A percentile compares a stretch with the other conserved stretches of the same genome.
phyloP scores from a whole-genome alignment of 1,284 basidiomycete genomes.

The Sanghuangporus weigelae region DNA sequence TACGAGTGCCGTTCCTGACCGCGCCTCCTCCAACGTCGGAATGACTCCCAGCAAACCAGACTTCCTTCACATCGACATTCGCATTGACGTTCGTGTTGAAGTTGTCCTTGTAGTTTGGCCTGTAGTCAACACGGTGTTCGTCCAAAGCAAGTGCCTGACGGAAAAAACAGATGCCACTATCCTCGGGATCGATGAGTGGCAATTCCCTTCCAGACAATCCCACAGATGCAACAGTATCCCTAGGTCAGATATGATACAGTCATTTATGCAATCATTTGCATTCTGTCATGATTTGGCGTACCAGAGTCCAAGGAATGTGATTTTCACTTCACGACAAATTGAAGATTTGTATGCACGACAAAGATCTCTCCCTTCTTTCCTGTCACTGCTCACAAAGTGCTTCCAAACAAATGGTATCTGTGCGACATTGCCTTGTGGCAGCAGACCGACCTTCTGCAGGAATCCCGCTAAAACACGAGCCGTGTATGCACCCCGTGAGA shows the following conservation, averaged over 20 bases:
- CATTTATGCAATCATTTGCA: neutral
- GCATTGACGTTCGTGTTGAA: neutral
- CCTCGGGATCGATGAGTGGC: conserved; percentile 30
- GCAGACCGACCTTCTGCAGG: conserved; percentile 36
- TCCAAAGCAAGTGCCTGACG: conserved; percentile 40
- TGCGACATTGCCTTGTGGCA: conserved; percentile 45
- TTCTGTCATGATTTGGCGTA: conserved; percentile 31
- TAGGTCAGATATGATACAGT: neutral
- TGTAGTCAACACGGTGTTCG: conserved; percentile 27
- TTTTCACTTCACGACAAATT: conserved; percentile 39
- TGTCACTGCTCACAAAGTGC: conserved; percentile 31
- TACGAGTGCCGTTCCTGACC: conserved; percentile 20
- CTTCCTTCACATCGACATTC: neutral
- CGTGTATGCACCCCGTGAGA: conserved; percentile 32
- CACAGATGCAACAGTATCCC: conserved; percentile 33
- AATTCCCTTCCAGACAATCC: conserved; percentile 31
- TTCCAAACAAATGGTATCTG: conserved; percentile 42
- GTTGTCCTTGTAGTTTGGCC: conserved; percentile 13
- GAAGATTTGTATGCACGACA: conserved; percentile 27
- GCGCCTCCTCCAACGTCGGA: conserved; percentile 24
- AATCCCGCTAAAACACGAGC: conserved; percentile 31
- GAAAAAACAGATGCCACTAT: conserved; percentile 29
- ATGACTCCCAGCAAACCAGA: conserved; percentile 15
- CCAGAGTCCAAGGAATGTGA: conserved; percentile 54
- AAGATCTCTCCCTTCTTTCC: conserved; percentile 27